A percentile compares a stretch with the other conserved stretches of the same genome.
phyloP scores from a whole-genome alignment of 306 rosid genomes.

The Spatholobus suberectus region DNA sequence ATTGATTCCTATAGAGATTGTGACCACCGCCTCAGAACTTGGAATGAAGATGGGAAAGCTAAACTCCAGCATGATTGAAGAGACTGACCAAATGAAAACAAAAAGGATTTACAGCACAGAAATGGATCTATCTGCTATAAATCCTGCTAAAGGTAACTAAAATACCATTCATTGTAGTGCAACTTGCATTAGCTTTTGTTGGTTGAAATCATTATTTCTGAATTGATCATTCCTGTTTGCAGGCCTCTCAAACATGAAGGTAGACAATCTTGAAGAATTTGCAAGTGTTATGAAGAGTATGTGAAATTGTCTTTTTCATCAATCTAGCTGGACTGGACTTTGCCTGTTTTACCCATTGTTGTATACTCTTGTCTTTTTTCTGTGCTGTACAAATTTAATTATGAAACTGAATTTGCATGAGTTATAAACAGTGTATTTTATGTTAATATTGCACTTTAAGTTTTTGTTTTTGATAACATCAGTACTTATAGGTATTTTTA shows the following conservation, averaged over 20 bases:
- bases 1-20: slow-evolving; percentile 59
- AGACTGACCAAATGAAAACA: slow-evolving; percentile 41
- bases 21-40: slow-evolving; percentile 67
- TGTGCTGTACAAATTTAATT: no score
- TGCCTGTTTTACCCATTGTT: slow-evolving; percentile 5
- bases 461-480: no score
- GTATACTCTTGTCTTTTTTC: background rate
- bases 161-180: slow-evolving; percentile 22
- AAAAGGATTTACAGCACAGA: slow-evolving; percentile 44
- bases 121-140: slow-evolving; percentile 43
- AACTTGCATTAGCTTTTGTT: slow-evolving; percentile 21
- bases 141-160: slow-evolving; percentile 53
- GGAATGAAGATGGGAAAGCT: slow-evolving; percentile 50
- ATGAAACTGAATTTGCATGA: no score
- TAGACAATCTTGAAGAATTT: slow-evolving; percentile 58
- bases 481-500: no score
- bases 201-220: slow-evolving; percentile 12
- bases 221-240: slow-evolving; percentile 38
- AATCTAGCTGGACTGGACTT: slow-evolving; percentile 1
- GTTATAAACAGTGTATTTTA: no score
- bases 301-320: slow-evolving; percentile 39
- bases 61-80: slow-evolving; percentile 48
- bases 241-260: slow-evolving; percentile 62
- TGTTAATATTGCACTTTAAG: no score
- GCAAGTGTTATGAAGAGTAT: slow-evolving; percentile 47